These are phyloP conservation scores for Syzygium malaccense DNA, from an alignment of 441 rosid species.

Conservation along the genomic window DNA sequence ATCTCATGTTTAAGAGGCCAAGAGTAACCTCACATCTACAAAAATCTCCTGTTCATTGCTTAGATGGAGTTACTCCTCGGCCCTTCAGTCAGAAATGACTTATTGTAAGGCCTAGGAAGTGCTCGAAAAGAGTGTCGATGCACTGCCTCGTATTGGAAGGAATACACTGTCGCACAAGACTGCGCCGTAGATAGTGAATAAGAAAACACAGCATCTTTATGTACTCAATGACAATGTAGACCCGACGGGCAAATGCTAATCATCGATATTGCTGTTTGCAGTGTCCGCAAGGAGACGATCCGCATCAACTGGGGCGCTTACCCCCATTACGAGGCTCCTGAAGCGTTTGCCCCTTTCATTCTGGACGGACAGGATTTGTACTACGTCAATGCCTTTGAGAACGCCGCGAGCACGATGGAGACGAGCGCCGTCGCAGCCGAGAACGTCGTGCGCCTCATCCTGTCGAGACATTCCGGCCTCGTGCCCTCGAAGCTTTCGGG, in stretches of 20 bases:
- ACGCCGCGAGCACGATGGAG: constrained; percentile 91
- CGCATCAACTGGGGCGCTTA: constrained; percentile 85
- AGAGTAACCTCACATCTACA: background rate
- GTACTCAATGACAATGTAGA: background rate
- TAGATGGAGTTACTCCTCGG: background rate
- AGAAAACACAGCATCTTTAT: background rate
- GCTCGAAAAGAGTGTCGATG: background rate
- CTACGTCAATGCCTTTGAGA: constrained; percentile 85
- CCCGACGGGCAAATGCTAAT: background rate
- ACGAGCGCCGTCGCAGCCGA: constrained; percentile 88
- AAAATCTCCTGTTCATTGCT: background rate
- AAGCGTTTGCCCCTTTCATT: constrained; percentile 72
- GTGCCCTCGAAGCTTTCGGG: constrained; percentile 8
- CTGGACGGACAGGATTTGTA: constrained; percentile 70
- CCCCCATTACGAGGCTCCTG: constrained; percentile 79
- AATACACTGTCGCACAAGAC: background rate
- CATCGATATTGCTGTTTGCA: constrained; percentile 38
- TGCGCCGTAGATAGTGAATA: background rate
- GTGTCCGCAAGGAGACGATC: constrained; percentile 51
- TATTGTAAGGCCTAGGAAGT: background rate
- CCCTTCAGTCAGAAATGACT: background rate
- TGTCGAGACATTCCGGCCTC: constrained; percentile 34
- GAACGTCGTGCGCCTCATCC: constrained; percentile 71
- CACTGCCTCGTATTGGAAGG: background rate
- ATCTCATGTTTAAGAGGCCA: background rate